Percentiles rank a stretch among this genome's conserved stretches.
phyloP scores from a whole-genome alignment of 768 basidiomycete genomes.

The Gymnopilus dilepis region DNA sequence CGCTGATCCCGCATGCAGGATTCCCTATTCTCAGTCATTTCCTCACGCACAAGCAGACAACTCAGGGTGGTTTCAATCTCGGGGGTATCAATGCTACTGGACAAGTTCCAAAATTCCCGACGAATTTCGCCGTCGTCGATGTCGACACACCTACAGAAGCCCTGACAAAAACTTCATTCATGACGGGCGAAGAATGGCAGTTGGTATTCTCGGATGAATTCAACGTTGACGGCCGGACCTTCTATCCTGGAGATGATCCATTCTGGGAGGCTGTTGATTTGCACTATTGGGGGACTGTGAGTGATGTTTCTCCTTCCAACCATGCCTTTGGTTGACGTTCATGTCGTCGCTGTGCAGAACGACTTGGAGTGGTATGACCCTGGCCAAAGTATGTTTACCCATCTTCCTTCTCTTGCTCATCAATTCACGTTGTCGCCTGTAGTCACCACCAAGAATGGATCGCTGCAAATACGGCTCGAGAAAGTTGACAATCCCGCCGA shows the following conservation, averaged over 20 bases:
- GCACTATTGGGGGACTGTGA: conserved; percentile 60
- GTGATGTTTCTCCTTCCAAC: conserved; percentile 26
- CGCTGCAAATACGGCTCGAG: conserved; percentile 69
- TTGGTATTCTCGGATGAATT: conserved; percentile 73
- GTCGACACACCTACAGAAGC: conserved; percentile 64
- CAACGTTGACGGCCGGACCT: conserved; percentile 63
- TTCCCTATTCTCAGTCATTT: conserved; percentile 52
- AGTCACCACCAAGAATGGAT: conserved; percentile 67
- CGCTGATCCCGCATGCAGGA: conserved; percentile 25
- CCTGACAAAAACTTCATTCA: conserved; percentile 51
- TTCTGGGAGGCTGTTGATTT: conserved; percentile 55
- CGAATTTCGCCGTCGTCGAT: conserved; percentile 68
- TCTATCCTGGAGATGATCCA: conserved; percentile 64
- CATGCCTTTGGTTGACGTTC: neutral
- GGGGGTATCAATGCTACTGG: conserved; percentile 71
- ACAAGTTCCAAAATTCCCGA: conserved; percentile 57
- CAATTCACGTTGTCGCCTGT: conserved; percentile 28
- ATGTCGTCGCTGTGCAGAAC: conserved; percentile 26
- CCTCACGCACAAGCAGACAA: conserved; percentile 36
- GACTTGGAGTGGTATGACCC: conserved; percentile 80
- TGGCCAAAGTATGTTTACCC: conserved; percentile 25
- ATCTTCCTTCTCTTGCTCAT: neutral
- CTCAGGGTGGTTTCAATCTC: conserved; percentile 58
- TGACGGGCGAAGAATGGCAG: conserved; percentile 48
- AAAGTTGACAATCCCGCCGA: conserved; percentile 38